Conservation (phyloP, 306 rosid species). For the Fragaria vesca region DNA sequence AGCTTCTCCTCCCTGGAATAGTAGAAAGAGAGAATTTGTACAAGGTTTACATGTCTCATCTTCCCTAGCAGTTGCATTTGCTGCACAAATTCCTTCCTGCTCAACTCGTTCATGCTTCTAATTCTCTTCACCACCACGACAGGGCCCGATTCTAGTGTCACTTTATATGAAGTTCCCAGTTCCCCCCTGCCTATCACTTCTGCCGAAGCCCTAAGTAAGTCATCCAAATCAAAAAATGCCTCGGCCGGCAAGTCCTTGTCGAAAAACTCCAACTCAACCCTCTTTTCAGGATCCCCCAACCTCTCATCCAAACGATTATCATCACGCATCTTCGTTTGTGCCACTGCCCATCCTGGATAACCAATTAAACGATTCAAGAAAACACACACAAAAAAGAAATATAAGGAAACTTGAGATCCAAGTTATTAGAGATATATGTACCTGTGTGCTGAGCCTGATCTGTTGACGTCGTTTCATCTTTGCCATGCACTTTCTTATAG, state of each 20-base stretch:
- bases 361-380: not conserved
- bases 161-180: constrained; percentile 64
- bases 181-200: constrained; percentile 59
- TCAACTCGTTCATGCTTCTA: constrained; percentile 46
- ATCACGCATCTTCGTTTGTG: constrained; percentile 26
- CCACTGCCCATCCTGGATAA: constrained; percentile 31
- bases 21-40: constrained; percentile 52
- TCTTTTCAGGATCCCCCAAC: constrained; percentile 37
- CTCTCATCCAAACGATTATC: constrained; percentile 18
- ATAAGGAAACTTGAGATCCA: not conserved
- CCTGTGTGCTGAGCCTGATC: constrained; percentile 32
- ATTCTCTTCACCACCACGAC: constrained; percentile 62
- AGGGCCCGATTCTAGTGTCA: constrained; percentile 62
- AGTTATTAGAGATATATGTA: constrained; percentile 13
- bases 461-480: constrained; percentile 27
- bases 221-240: constrained; percentile 65
- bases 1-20: constrained; percentile 60
- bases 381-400: too few relatives aligned
- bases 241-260: constrained; percentile 41
- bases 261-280: constrained; percentile 46
- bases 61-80: constrained; percentile 65
- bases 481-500: constrained; percentile 22
- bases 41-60: constrained; percentile 60
- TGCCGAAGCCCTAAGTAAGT: constrained; percentile 74
- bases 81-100: constrained; percentile 62